Evolutionary conservation across 768 basidiomycete genomes (phyloP), one percentile per base, ranked within the genome.

Genomic region (Lyophyllum decastes): DNA sequence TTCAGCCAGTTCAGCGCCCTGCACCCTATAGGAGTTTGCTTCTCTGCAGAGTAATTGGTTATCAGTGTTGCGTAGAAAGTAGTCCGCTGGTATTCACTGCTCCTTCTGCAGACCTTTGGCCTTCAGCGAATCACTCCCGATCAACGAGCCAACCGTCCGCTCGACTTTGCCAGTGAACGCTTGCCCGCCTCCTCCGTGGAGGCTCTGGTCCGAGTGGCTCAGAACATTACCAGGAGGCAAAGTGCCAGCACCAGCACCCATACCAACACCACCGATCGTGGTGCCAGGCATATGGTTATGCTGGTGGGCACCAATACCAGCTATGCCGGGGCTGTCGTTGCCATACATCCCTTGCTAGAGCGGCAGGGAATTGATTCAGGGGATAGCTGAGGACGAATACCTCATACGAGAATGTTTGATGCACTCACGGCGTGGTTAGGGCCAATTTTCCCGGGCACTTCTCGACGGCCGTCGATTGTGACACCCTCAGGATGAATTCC

Each of bases 51-150:
- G 51, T 34, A 54, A 25, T 44, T 8, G 14, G 5, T 6, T n/a
- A 52, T 43, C 56, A 47, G 17, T 14, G 40, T 44, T 27, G 19
- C 19, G n/a, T n/a, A 16, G 40, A 11, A 14, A 27, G 34, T 8
- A 16, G 5, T 24, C 14, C 30, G 35, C 52, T 38, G 19, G 47
- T 26, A 69, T 73, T 53, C 52, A 78, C 73, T 76, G 74, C 61
- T 84, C 79, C 64, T 82, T 84, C 70, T 82, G 72, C 21, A 76
- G 57, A 14, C 81, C 84, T 61, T 80, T 81, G 14, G 75, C 75
- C 63, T 81, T 79, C 21, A 84, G 66, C 0, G 78, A 66, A 26
- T 72, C 71, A 64, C 79, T 82, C 17, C 82, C 78, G 35, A 84
- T 66, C 40, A 78, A 54, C 10, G 71, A 61, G 5, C 82, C 82